Percentiles rank a stretch among this genome's conserved stretches.
phyloP scores from a whole-genome alignment of 345 rosid species.

The Gossypium turneri region DNA sequence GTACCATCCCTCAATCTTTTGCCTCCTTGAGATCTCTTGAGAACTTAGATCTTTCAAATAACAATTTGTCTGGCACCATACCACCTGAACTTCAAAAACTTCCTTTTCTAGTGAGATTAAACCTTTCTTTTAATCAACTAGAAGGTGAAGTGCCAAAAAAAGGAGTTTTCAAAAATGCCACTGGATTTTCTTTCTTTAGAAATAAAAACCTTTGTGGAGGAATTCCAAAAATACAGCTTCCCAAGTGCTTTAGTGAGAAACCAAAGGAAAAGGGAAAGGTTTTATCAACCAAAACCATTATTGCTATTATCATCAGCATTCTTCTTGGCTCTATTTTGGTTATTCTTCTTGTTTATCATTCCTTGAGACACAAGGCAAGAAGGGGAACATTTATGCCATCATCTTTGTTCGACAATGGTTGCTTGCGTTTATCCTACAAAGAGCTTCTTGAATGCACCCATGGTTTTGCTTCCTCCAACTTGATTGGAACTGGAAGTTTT shows the following conservation, averaged over 20 bases:
- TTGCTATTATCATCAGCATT: background rate
- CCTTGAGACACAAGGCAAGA: too few relatives aligned
- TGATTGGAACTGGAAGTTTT: slow-evolving; percentile 11
- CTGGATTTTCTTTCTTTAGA: slow-evolving; percentile 24
- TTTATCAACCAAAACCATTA: background rate
- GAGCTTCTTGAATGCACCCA: background rate
- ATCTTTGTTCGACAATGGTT: background rate
- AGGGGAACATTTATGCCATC: background rate
- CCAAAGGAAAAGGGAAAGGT: background rate
- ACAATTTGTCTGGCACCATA: slow-evolving; percentile 29
- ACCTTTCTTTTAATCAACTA: slow-evolving; percentile 39
- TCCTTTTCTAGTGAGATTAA: background rate
- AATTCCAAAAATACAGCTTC: slow-evolving; percentile 9
- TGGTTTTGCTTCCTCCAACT: slow-evolving; percentile 11
- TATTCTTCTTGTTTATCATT: background rate
- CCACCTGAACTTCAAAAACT: slow-evolving; percentile 15
- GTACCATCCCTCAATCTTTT: slow-evolving; percentile 33
- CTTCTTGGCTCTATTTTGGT: background rate
- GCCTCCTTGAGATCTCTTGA: slow-evolving; percentile 22
- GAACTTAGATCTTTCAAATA: slow-evolving; percentile 35
- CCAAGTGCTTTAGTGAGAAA: background rate
- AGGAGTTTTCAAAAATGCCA: slow-evolving; percentile 36
- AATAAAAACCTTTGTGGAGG: slow-evolving; percentile 42
- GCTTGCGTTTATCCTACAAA: slow-evolving; percentile 4
- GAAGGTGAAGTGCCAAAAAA: slow-evolving; percentile 39